These are phyloP conservation scores for Nicotiana noctiflora DNA, from an alignment of 257 asterid species.

Conservation along the genomic window DNA sequence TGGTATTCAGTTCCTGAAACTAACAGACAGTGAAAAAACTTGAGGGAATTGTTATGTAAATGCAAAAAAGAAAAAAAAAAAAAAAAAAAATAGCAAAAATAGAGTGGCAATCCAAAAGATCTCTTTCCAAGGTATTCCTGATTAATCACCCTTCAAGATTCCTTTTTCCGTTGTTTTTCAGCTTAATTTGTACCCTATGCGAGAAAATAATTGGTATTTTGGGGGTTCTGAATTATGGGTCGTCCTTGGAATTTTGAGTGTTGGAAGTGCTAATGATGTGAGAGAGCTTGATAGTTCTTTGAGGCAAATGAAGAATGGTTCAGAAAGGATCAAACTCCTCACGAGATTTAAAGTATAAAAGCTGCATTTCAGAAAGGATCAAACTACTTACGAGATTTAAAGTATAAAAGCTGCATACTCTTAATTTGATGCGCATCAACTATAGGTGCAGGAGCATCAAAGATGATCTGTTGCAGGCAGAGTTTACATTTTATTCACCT, in stretches of 20 bases:
- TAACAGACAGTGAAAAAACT: neutral
- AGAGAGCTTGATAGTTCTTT: neutral
- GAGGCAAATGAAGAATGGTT: neutral
- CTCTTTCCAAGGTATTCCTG: neutral
- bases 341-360: neutral
- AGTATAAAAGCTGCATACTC: neutral
- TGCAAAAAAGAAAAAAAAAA: neutral
- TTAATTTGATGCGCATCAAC: neutral
- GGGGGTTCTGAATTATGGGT: neutral
- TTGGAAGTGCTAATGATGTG: neutral
- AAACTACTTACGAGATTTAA: neutral
- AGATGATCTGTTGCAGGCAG: neutral
- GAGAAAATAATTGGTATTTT: neutral
- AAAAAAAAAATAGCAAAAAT: neutral
- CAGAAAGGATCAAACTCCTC: neutral
- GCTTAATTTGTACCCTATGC: neutral
- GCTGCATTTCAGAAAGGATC: neutral
- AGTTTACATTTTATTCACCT: neutral
- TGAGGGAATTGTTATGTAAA: neutral
- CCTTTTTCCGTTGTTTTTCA: neutral
- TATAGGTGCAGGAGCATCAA: neutral
- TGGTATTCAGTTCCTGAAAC: neutral
- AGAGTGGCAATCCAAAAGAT: neutral
- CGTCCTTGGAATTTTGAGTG: neutral
- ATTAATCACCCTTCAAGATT: neutral